Evolutionary conservation across 768 basidiomycete genomes (phyloP).

Genomic region (Mycena maculata): DNA sequence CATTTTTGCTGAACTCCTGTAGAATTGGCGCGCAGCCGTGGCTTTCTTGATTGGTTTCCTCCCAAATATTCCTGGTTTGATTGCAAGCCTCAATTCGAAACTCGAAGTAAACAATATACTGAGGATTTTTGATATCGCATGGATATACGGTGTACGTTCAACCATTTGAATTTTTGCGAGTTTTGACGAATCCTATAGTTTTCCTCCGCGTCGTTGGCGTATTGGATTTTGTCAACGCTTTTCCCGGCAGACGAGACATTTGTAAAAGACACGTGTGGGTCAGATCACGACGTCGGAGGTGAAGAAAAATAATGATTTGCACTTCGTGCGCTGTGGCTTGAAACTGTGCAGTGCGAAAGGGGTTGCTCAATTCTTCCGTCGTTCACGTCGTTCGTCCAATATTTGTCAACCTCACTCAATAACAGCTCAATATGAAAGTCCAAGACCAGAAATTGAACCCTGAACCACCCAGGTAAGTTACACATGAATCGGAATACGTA

Average conservation of each 20-base stretch:
- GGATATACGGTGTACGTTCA: constrained; percentile 74
- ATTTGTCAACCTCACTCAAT: no score
- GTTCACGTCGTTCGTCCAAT: no score
- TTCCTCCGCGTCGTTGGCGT: neutral
- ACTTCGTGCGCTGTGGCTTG: no score
- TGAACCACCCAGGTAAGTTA: no score
- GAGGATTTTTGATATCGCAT: constrained; percentile 74
- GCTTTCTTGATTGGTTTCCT: constrained; percentile 75
- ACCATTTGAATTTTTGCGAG: no score
- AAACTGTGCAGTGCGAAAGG: no score
- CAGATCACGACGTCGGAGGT: neutral
- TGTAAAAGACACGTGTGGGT: neutral
- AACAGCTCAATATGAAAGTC: no score
- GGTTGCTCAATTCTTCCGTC: no score
- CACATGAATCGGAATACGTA: no score
- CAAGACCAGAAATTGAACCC: no score
- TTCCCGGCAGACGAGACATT: neutral
- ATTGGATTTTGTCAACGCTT: neutral
- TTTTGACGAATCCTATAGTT: neutral
- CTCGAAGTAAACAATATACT: constrained; percentile 66
- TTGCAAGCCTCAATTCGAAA: constrained; percentile 73
- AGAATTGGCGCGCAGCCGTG: constrained; percentile 87
- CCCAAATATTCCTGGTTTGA: constrained; percentile 81
- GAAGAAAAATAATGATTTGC: no score
- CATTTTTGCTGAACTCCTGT: neutral